Evolutionary conservation across 306 rosid genomes (phyloP).

Genomic region (Cucumis hystrix): DNA sequence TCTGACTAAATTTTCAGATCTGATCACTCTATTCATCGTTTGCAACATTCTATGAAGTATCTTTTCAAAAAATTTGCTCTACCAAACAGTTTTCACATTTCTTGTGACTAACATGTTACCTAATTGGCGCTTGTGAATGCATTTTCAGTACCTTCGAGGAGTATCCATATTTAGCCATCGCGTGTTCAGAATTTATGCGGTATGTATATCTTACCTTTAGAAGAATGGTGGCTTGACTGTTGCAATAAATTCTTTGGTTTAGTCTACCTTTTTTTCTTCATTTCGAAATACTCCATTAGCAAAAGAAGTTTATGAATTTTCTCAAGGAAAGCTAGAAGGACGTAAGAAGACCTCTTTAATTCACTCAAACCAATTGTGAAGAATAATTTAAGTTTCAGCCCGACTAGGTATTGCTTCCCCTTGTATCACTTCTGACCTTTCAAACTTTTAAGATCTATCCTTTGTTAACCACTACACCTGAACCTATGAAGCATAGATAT

Average conservation of each 20-base stretch:
- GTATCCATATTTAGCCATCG: conserved; percentile 67
- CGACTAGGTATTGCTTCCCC: too few species aligned
- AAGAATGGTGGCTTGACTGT: neutral
- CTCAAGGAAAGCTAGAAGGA: neutral
- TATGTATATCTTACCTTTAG: conserved; percentile 23
- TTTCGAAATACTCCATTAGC: neutral
- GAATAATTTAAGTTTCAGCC: neutral
- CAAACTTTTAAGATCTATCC: too few species aligned
- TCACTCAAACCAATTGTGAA: neutral
- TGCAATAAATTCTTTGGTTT: neutral
- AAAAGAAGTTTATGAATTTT: neutral
- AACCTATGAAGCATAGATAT: too few species aligned
- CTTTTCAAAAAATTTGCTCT: neutral
- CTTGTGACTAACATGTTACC: conserved; percentile 10
- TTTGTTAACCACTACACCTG: too few species aligned
- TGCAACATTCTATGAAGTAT: neutral
- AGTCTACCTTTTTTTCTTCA: neutral
- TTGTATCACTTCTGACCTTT: too few species aligned
- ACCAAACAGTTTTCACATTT: neutral
- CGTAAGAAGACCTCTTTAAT: neutral
- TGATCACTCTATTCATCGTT: neutral
- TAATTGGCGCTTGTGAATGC: conserved; percentile 2
- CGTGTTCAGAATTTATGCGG: conserved; percentile 72
- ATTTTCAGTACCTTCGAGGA: conserved; percentile 69
- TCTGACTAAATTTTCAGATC: neutral